Evolutionary conservation across 768 basidiomycete species (phyloP).

Genomic region (Rickenella mellea): DNA sequence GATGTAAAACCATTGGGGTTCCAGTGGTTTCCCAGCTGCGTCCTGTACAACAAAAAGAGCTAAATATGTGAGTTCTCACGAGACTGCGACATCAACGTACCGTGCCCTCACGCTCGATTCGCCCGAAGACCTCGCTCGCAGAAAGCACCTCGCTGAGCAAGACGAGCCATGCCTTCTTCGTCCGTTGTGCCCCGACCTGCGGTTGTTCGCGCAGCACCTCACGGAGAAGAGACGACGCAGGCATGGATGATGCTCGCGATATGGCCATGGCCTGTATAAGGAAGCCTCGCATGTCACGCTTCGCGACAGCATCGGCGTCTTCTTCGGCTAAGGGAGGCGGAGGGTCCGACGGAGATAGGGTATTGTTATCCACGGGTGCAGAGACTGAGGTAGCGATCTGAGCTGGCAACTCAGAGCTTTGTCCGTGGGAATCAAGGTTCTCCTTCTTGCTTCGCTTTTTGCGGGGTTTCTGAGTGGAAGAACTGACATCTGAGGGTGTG

Average conservation of each 20-base stretch:
- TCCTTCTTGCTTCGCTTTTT: too few species aligned
- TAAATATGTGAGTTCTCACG: constrained; percentile 2
- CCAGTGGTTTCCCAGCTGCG: constrained; percentile 38
- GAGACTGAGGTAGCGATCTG: too few species aligned
- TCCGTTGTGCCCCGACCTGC: constrained; percentile 29
- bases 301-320: not conserved
- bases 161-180: constrained; percentile 35
- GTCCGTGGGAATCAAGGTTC: too few species aligned
- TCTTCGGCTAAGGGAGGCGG: too few species aligned
- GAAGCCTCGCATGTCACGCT: constrained; percentile 47
- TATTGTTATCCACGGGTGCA: too few species aligned
- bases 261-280: constrained; percentile 62
- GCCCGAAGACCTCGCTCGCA: constrained; percentile 57
- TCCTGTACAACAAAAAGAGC: constrained; percentile 24
- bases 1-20: constrained; percentile 70
- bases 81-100: constrained; percentile 21
- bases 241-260: constrained; percentile 61
- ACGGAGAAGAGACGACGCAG: constrained; percentile 43
- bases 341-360: too few species aligned
- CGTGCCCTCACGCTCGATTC: constrained; percentile 58
- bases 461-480: too few species aligned
- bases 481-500: too few species aligned
- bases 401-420: too few species aligned
- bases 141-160: constrained; percentile 43
- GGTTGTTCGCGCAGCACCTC: constrained; percentile 46